phyloP scores from a whole-genome alignment of 2,329 filamentous ascomycete genomes.

The Mycogone perniciosa region DNA sequence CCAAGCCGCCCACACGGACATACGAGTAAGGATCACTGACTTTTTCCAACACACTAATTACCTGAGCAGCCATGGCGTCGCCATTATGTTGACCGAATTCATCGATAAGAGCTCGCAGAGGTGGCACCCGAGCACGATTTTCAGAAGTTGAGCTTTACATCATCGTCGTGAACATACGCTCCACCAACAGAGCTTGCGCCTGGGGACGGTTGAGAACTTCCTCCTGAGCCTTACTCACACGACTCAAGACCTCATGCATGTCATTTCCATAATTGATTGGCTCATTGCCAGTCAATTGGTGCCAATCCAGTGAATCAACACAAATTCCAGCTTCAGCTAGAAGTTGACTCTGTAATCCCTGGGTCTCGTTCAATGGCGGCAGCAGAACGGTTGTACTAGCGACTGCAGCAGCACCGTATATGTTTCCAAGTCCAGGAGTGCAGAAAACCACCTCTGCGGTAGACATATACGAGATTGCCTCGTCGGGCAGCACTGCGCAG shows the following conservation, averaged over 20 bases:
- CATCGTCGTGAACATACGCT: conserved; percentile 2
- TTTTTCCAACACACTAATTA: background rate
- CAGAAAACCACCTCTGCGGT: background rate
- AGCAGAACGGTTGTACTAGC: background rate
- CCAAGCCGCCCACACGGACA: no score
- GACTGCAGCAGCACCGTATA: conserved; percentile 1
- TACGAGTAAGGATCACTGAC: background rate
- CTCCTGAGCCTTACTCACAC: conserved; percentile 1
- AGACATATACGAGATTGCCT: conserved; percentile 1
- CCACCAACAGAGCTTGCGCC: background rate
- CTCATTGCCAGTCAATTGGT: background rate
- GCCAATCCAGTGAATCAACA: conserved; percentile 4
- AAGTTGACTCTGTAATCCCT: background rate
- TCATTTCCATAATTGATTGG: background rate
- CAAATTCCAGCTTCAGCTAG: background rate
- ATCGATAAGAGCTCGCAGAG: background rate
- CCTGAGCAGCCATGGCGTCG: conserved; percentile 1
- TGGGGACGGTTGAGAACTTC: background rate
- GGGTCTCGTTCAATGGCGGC: background rate
- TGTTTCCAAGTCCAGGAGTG: conserved; percentile 4
- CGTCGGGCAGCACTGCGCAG: conserved; percentile 1
- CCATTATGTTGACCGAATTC: conserved; percentile 4
- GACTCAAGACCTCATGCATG: background rate
- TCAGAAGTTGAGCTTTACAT: background rate
- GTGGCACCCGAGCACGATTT: background rate